Conservation (phyloP, 257 asterid species). For the Fraxinus cuspidata region DNA sequence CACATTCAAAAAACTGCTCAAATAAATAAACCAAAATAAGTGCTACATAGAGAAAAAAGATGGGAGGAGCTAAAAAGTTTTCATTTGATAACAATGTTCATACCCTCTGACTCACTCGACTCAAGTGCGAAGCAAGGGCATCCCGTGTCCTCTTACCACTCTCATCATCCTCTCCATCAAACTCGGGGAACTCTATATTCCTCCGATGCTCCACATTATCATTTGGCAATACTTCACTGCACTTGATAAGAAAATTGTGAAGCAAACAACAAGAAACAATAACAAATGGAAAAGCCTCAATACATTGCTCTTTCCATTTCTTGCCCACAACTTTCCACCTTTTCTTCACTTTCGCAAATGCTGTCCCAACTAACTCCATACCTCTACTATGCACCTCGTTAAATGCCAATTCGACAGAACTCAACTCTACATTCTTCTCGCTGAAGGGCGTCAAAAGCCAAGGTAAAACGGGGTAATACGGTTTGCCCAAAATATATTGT, state of each 20-base stretch:
- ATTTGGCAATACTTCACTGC: conserved; percentile 65
- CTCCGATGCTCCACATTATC: conserved; percentile 40
- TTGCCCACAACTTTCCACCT: conserved; percentile 80
- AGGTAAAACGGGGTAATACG: conserved; percentile 72
- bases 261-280: conserved; percentile 77
- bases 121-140: conserved; percentile 75
- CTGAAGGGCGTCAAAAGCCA: conserved; percentile 80
- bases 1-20: conserved; percentile 16
- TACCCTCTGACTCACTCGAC: conserved; percentile 55
- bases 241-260: conserved; percentile 91
- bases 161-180: conserved; percentile 60
- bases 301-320: conserved; percentile 67
- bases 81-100: conserved; percentile 21
- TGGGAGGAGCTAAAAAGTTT: background rate
- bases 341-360: conserved; percentile 55
- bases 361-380: conserved; percentile 60
- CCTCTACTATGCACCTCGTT: conserved; percentile 61
- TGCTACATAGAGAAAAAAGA: conserved; percentile 17
- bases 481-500: conserved; percentile 77
- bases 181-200: conserved; percentile 42
- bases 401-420: conserved; percentile 50
- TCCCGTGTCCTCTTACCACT: conserved; percentile 64
- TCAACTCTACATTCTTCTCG: conserved; percentile 29
- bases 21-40: conserved; percentile 10
- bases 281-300: conserved; percentile 82